These are phyloP conservation scores for Fusarium kyushuense DNA, from an alignment of 2,329 filamentous ascomycete genomes.

Conservation along the genomic window DNA sequence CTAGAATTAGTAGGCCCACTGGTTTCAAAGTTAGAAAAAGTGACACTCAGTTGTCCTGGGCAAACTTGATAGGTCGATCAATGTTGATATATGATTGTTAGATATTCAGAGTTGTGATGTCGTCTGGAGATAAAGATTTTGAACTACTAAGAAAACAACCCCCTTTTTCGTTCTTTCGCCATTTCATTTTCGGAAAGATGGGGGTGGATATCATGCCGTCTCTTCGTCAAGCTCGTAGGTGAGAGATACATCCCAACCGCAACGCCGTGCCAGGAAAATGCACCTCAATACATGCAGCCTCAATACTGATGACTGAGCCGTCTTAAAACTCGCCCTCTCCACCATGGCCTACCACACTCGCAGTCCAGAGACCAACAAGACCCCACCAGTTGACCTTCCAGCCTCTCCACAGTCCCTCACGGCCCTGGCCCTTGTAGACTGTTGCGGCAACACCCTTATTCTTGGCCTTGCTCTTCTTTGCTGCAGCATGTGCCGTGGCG, in stretches of 20 bases:
- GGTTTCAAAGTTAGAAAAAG: background rate
- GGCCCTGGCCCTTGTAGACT: constrained; percentile 72
- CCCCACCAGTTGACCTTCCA: constrained; percentile 86
- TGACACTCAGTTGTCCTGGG: background rate
- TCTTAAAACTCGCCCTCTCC: constrained; percentile 70
- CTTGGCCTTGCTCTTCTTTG: constrained; percentile 52
- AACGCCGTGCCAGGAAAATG: constrained; percentile 53
- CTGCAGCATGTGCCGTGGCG: constrained; percentile 47
- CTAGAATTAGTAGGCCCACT: background rate
- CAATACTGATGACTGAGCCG: constrained; percentile 29
- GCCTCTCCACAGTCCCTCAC: constrained; percentile 76
- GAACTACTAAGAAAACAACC: constrained; percentile 42
- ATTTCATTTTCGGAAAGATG: constrained; percentile 38
- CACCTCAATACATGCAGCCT: constrained; percentile 40
- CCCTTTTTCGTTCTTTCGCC: constrained; percentile 34
- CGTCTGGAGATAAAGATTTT: constrained; percentile 34
- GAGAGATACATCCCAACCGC: constrained; percentile 52
- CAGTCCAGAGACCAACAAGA: constrained; percentile 78
- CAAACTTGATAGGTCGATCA: background rate
- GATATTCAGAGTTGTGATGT: constrained; percentile 35
- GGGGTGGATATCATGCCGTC: constrained; percentile 57
- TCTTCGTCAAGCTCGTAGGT: constrained; percentile 56
- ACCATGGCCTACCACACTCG: constrained; percentile 71
- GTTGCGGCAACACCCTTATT: constrained; percentile 50
- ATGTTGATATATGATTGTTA: background rate